Base-by-base conservation (phyloP, 306 rosid genomes). In the Biancaea sappan region DNA sequence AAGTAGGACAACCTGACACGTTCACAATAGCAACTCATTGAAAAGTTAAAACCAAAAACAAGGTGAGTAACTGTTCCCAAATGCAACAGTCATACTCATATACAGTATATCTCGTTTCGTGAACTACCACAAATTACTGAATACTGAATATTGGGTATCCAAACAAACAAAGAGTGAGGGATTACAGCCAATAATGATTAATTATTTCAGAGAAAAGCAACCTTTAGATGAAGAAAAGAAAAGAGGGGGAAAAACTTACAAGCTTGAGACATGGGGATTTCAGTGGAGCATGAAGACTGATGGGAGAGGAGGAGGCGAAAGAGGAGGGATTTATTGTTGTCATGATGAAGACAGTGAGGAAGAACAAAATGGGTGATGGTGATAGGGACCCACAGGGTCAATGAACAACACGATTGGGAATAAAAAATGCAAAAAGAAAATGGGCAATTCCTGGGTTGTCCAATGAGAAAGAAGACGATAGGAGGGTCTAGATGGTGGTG, bases 381-480 rank as follows among this genome's bases (percentile, higher is more conserved):
- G 65, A 76, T 40, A 34, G 73, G 86, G 48, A 28, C 81, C 88
- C 91, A 84, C 82, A 37, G 19, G 19, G 63, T 74, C 86, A 71
- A 54, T 38, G 68, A 19, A 16, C 38, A 63, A 21, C 25, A 67
- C 71, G 63, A 25, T 10, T 29, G 0, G 11, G 44, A 38, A 34
- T 9, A 18, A 26, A 40, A 11, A 35, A 24, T 41, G 51, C 0
- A 14, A 43, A 46, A 44, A 38, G 40, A 51, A 75, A 74, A 50
- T 37, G 48, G 65, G 15, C 43, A 73, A 58, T 69, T 68, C 54
- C 32, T 15, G 48, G 32, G 77, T 69, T 58, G 77, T 51, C 77
- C 69, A 89, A 68, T 77, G 78, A 52, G 7, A 79, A 37, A 65
- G 88, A 80, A 5, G 12, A 12, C 8, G 61, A 87, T 84, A 84